Percentiles rank a stretch among this genome's conserved stretches.
phyloP scores from a whole-genome alignment of 495 filamentous ascomycete species.

The Lasiosphaeria hispida region DNA sequence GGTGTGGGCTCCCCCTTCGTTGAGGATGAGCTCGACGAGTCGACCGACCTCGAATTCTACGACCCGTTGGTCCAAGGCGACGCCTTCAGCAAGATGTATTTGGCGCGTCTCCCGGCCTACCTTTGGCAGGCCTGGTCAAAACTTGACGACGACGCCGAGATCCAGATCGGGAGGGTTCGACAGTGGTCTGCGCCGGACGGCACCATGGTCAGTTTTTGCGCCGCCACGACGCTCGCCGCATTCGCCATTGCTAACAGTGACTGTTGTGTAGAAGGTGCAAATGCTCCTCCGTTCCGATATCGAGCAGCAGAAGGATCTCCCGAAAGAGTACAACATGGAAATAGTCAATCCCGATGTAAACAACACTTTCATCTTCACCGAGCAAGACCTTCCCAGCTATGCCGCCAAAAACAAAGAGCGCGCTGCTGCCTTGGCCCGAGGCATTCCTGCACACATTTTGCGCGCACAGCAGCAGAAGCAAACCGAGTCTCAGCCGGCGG shows the following conservation, averaged over 20 bases:
- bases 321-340: constrained; percentile 80
- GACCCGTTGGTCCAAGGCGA: constrained; percentile 39
- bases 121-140: constrained; percentile 68
- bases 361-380: constrained; percentile 88
- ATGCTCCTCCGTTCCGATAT: constrained; percentile 47
- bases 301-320: constrained; percentile 61
- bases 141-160: constrained; percentile 54
- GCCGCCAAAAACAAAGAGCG: constrained; percentile 55
- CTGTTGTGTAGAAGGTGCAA: constrained; percentile 36
- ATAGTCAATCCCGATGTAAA: constrained; percentile 57
- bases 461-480: constrained; percentile 39
- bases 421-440: constrained; percentile 46
- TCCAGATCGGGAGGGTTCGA: constrained; percentile 72
- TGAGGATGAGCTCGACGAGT: constrained; percentile 78
- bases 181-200: constrained; percentile 51
- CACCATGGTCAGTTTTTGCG: constrained; percentile 37
- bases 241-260: constrained; percentile 13
- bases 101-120: constrained; percentile 73
- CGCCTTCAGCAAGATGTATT: constrained; percentile 56
- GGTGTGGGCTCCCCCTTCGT: constrained; percentile 60
- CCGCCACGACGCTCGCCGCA: background rate
- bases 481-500: constrained; percentile 35
- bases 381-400: constrained; percentile 84
- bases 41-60: constrained; percentile 78
- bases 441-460: constrained; percentile 50